Evolutionary conservation across 495 filamentous ascomycete species (phyloP).

Genomic region (Xeromyces bisporus): DNA sequence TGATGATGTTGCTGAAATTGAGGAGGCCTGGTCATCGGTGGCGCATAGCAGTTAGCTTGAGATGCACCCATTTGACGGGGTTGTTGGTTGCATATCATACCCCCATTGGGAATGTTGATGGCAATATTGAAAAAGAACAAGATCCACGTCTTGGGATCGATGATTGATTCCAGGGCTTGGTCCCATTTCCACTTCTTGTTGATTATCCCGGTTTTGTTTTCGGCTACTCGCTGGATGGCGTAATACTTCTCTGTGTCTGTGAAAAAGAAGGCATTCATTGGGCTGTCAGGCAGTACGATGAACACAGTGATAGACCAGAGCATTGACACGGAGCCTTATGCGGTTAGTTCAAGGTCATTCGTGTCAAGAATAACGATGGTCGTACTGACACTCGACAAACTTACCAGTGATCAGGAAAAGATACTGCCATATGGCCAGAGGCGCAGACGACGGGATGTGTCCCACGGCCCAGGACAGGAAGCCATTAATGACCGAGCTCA

Average conservation of each 20-base stretch:
- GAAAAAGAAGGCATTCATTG: conserved; percentile 22
- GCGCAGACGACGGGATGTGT: conserved; percentile 25
- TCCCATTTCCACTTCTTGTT: conserved; percentile 34
- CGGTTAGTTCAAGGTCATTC: background rate
- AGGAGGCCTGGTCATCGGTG: too few species aligned
- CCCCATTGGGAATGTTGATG: conserved; percentile 17
- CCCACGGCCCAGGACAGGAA: conserved; percentile 36
- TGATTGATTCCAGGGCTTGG: conserved; percentile 29
- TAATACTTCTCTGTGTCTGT: conserved; percentile 23
- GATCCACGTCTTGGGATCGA: conserved; percentile 21
- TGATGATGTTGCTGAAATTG: conserved; percentile 21
- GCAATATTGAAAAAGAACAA: conserved; percentile 11
- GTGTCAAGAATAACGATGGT: too few species aligned
- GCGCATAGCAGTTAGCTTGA: background rate
- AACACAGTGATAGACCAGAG: conserved; percentile 12
- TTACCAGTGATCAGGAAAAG: conserved; percentile 18
- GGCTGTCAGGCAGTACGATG: conserved; percentile 24
- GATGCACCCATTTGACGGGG: too few species aligned
- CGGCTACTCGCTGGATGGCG: conserved; percentile 30
- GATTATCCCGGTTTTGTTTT: conserved; percentile 35
- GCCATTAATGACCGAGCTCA: conserved; percentile 28
- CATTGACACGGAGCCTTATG: conserved; percentile 13
- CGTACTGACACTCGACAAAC: too few species aligned
- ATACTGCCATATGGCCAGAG: conserved; percentile 33
- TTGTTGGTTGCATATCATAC: too few species aligned